Evolutionary conservation across 352 stramenopile species (phyloP), one percentile per base, ranked within the genome.

Genomic region (Phytophthora citrophthora): DNA sequence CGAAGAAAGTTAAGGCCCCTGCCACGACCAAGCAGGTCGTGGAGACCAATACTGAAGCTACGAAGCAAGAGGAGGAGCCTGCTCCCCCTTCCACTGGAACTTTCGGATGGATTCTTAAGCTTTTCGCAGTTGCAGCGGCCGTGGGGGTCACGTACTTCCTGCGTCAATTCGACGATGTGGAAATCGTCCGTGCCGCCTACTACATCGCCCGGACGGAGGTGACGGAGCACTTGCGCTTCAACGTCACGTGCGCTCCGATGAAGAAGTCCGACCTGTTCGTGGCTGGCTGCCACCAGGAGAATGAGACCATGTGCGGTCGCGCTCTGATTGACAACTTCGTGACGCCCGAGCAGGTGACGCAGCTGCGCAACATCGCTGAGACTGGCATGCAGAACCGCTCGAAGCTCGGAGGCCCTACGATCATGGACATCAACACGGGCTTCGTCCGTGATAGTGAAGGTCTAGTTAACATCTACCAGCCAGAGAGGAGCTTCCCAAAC

Each of bases 381-480:
- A 79, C 82, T 27, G 90, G 89, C 24, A 96, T 97, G 90, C 55
- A 76, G 38, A 86, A 84, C 58, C 84, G 83, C 53, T 89, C 79
- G 26, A 62, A 63, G 29, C 72, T 89, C 20, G 88, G 86, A 12
- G 93, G 93, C 0, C 93, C 93, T 10, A 97, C 91, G 32, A 98
- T 98, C 72, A 91, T 98, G 81, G 92, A 97, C 70, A 80, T 95
- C 50, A 97, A 97, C 72, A 90, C 81, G 48, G 89, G 91, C 15
- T 97, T 86, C 58, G 88, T 95, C 61, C 96, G 90, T 53, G 83
- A 96, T 56, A 88, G 77, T 32, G 70, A 91, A 36, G 88, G 90
- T 4, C 72, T 97, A n/a, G 74, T 90, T n/a, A 97, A 96, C 72
- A 90, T 98, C 27, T 97, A 97, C 64, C 83, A 92, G 61, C 67